These are phyloP conservation scores for Exophiala alcalophila DNA, from an alignment of 2,329 filamentous ascomycete genomes.

Conservation along the genomic window DNA sequence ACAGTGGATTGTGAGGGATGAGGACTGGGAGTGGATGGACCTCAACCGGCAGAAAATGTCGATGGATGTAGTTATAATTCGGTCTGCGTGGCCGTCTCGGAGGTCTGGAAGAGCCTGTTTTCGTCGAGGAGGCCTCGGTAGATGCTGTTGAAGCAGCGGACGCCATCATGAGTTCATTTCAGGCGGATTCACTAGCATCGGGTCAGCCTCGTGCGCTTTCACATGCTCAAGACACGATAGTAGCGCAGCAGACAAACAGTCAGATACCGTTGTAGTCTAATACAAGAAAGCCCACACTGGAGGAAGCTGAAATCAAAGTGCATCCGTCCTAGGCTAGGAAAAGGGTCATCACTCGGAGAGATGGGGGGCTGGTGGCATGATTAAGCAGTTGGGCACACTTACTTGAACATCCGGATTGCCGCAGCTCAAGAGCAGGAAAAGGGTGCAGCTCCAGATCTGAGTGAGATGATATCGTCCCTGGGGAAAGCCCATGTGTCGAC, in stretches of 20 bases:
- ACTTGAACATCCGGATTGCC: conserved; percentile 22
- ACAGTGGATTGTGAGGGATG: conserved; percentile 89
- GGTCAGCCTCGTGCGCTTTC: conserved; percentile 14
- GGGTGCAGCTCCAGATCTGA: conserved; percentile 4
- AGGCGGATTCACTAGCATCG: conserved; percentile 25
- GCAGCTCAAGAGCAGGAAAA: conserved; percentile 9
- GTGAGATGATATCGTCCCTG: conserved; percentile 4
- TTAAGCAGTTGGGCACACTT: conserved; percentile 24
- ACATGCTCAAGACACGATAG: conserved; percentile 4
- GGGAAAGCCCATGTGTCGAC: too few species aligned
- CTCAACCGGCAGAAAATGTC: conserved; percentile 73
- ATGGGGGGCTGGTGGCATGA: conserved; percentile 26
- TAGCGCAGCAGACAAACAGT: conserved; percentile 36
- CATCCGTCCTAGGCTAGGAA: conserved; percentile 46
- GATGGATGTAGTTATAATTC: conserved; percentile 74
- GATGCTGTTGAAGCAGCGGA: conserved; percentile 29
- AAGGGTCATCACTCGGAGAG: conserved; percentile 48
- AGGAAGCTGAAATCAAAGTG: conserved; percentile 53
- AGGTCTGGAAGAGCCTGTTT: conserved; percentile 21
- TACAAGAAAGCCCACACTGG: conserved; percentile 56
- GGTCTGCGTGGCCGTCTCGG: conserved; percentile 37
- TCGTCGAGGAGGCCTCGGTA: conserved; percentile 20
- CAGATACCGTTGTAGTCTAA: conserved; percentile 99
- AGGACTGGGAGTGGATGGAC: conserved; percentile 82
- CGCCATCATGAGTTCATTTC: conserved; percentile 33